Evolutionary conservation across 2,329 filamentous ascomycete genomes (phyloP).

Genomic region (Madurella fahalii): DNA sequence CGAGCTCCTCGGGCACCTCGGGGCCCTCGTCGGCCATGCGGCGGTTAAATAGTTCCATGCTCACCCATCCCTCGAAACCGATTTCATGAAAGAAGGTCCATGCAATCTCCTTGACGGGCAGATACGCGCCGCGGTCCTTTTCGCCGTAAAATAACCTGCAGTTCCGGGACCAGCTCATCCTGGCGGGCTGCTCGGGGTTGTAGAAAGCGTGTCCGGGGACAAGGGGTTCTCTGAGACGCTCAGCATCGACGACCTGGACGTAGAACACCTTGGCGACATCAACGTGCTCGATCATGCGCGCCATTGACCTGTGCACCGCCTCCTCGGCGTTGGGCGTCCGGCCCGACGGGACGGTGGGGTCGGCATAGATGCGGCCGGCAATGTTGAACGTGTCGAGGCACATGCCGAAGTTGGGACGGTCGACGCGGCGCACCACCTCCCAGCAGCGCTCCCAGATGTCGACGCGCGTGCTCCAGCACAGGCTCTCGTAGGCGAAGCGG

Average conservation of each 20-base stretch:
- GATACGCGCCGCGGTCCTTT: conserved; percentile 58
- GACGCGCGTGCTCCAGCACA: conserved; percentile 67
- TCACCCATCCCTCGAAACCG: conserved; percentile 66
- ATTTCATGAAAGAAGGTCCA: conserved; percentile 59
- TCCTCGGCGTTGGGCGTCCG: conserved; percentile 51
- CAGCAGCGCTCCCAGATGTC: conserved; percentile 70
- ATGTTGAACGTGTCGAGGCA: conserved; percentile 80
- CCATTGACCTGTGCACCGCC: conserved; percentile 51
- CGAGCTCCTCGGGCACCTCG: conserved; percentile 47
- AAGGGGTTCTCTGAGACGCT: conserved; percentile 57
- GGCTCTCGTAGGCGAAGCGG: conserved; percentile 68
- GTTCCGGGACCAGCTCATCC: conserved; percentile 79
- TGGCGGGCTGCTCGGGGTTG: conserved; percentile 51
- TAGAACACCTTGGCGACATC: conserved; percentile 67
- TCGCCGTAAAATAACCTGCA: conserved; percentile 67
- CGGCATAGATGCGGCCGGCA: conserved; percentile 65
- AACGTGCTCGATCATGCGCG: conserved; percentile 49
- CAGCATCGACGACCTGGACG: conserved; percentile 72
- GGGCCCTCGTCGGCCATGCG: conserved; percentile 50
- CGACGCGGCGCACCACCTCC: conserved; percentile 61
- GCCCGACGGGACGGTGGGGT: conserved; percentile 54
- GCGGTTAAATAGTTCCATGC: conserved; percentile 65
- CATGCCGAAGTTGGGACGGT: conserved; percentile 68
- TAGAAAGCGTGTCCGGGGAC: conserved; percentile 55
- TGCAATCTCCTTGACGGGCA: conserved; percentile 61